Conservation (phyloP, 495 filamentous ascomycete species). For the Penicillium ucsense region DNA sequence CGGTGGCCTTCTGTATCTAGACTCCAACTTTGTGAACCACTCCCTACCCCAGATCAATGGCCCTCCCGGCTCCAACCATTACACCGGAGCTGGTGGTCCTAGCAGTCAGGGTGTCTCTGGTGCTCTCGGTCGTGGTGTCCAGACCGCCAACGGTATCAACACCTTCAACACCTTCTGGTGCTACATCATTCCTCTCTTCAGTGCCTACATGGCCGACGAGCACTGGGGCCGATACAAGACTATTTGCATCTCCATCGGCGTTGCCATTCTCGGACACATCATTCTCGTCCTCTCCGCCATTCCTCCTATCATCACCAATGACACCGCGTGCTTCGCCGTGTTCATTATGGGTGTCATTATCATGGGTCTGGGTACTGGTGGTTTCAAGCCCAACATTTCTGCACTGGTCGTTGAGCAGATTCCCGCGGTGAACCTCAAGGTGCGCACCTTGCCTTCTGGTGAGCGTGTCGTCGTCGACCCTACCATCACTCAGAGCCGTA, state of each 20-base stretch:
- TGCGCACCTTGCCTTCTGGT: constrained; percentile 28
- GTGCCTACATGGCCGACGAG: constrained; percentile 64
- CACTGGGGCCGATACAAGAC: constrained; percentile 64
- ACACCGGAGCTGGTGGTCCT: constrained; percentile 14
- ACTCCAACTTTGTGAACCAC: constrained; percentile 18
- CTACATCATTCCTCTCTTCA: constrained; percentile 58
- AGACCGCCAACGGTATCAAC: constrained; percentile 15
- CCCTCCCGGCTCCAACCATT: constrained; percentile 13
- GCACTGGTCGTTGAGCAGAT: constrained; percentile 46
- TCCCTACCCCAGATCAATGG: constrained; percentile 11
- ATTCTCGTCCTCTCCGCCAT: constrained; percentile 54
- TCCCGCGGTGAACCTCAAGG: constrained; percentile 26
- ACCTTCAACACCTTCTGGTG: constrained; percentile 62
- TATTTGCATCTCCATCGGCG: constrained; percentile 46
- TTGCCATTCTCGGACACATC: constrained; percentile 57
- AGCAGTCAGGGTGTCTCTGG: constrained; percentile 13
- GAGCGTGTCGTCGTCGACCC: constrained; percentile 63
- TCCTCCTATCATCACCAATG: constrained; percentile 48
- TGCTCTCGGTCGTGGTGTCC: constrained; percentile 12
- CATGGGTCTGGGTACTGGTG: constrained; percentile 41
- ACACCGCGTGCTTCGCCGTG: constrained; percentile 40
- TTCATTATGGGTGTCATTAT: constrained; percentile 52
- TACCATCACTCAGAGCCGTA: constrained; percentile 33
- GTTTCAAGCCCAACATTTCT: constrained; percentile 59
- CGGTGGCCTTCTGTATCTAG: neutral